Base-by-base conservation (phyloP, 2,329 filamentous ascomycete species). In the Phyllosticta citriasiana region DNA sequence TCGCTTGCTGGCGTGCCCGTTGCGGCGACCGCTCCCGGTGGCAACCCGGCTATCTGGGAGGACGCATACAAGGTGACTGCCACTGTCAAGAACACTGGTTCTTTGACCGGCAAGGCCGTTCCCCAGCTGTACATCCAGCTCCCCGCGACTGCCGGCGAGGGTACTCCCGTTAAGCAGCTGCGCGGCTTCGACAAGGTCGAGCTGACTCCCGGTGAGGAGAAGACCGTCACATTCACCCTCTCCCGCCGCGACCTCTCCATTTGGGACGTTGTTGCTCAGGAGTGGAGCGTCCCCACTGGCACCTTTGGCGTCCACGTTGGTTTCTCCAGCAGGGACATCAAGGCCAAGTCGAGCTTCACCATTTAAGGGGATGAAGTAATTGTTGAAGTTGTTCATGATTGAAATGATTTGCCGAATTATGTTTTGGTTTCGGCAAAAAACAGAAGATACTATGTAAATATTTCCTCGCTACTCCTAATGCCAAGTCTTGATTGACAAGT, bases 91-190 rank as follows among this genome's bases (percentile, higher is more conserved):
- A 86, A 86, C 72, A 80, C 78, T 0, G 83, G 83, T 19, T 62
- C 66, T 3, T 66, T 75, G 2, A 67, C 71, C 24, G 82, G 81
- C 26, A 77, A 77, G 2, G 75, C 79, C 9, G 79, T 85, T 0
- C 73, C 80, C 2, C 83, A 86, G 70, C 72, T 86, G 1, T 85
- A 85, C 67, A 68, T 85, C n/a, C 79, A 70, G 73, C 77, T 74
- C 26, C 74, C 74, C 50, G 64, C 60, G 60, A 74, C n/a, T 63
- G 73, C 16, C 62, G 60, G 60, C 55, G 60, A 57, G 55, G 69
- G 14, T 73, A 82, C 81, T 9, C 82, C 82, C 0, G 73, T 77
- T 4, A 73, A 72, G 56, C 64, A 80, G 73, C 56, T 73, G 19
- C 65, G 70, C 24, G 69, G 71, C 6, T 84, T 84, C 61, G 76